phyloP scores from a whole-genome alignment of 805 yeast genomes.

The Middelhovenomyces tepae region DNA sequence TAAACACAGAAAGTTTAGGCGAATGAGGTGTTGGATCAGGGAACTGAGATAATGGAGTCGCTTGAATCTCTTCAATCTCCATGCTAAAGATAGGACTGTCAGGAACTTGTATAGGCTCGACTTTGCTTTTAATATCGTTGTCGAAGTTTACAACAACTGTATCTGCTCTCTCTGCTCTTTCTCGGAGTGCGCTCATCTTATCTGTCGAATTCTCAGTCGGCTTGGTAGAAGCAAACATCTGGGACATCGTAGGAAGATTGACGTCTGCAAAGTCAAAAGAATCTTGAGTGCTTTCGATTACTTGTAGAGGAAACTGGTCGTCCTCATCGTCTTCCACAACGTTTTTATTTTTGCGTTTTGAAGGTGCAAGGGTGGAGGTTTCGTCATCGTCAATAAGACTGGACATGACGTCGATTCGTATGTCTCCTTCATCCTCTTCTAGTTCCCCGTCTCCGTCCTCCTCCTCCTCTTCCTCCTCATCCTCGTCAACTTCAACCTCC shows the following conservation, averaged over 20 bases:
- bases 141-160: neutral
- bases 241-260: conserved; percentile 1
- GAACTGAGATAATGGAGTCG: conserved; percentile 3
- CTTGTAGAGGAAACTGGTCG: neutral
- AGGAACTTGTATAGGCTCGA: neutral
- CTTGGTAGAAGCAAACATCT: neutral
- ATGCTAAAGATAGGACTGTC: neutral
- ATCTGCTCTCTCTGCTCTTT: neutral
- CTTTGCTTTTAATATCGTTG: neutral
- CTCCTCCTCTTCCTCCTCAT: conserved; percentile 9
- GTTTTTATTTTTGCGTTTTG: neutral
- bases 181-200: neutral
- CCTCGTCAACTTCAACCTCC: conserved; percentile 5
- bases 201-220: neutral
- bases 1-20: neutral
- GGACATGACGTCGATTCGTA: conserved; percentile 1
- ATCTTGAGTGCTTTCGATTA: neutral
- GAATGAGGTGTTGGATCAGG: neutral
- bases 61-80: neutral
- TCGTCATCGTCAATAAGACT: conserved; percentile 1
- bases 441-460: conserved; percentile 7
- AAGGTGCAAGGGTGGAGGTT: neutral
- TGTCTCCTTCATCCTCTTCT: conserved; percentile 1
- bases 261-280: neutral
- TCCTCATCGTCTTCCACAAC: conserved; percentile 9